These are phyloP conservation scores for Dryadomyces quercus-mongolicae DNA, from an alignment of 2,329 filamentous ascomycete genomes.

Conservation along the genomic window DNA sequence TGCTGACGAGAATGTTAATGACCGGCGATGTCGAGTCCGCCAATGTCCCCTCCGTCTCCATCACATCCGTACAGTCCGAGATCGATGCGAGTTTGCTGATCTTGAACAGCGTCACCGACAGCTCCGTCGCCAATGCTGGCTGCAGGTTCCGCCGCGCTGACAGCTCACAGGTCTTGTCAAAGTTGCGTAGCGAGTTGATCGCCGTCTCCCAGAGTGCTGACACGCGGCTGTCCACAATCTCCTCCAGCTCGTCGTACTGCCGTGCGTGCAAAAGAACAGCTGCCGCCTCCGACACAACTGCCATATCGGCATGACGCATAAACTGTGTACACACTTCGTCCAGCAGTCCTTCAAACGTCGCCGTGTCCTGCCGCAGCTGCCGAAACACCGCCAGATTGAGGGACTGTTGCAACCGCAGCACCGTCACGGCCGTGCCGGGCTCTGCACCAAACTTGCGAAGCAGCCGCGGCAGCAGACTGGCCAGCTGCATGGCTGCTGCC, in stretches of 20 bases:
- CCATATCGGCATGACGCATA: slow-evolving; percentile 76
- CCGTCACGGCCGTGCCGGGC: slow-evolving; percentile 72
- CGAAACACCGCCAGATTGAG: slow-evolving; percentile 82
- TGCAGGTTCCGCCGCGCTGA: slow-evolving; percentile 57
- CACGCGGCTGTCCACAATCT: slow-evolving; percentile 70
- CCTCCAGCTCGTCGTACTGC: slow-evolving; percentile 77
- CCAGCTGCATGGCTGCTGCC: slow-evolving; percentile 64
- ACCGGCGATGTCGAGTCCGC: slow-evolving; percentile 36
- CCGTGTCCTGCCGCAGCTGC: slow-evolving; percentile 75
- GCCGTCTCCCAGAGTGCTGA: slow-evolving; percentile 78
- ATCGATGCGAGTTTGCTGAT: slow-evolving; percentile 72
- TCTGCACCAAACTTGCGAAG: slow-evolving; percentile 90
- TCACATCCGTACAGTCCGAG: slow-evolving; percentile 60
- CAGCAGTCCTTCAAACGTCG: slow-evolving; percentile 66
- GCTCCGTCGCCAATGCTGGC: slow-evolving; percentile 50
- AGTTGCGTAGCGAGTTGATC: slow-evolving; percentile 57
- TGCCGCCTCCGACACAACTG: slow-evolving; percentile 73
- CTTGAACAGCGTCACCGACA: slow-evolving; percentile 65
- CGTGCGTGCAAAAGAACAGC: slow-evolving; percentile 74
- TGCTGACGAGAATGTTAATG: slow-evolving; percentile 58
- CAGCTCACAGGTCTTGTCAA: slow-evolving; percentile 62
- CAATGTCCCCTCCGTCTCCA: slow-evolving; percentile 51
- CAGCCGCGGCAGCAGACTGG: slow-evolving; percentile 67
- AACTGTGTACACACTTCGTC: slow-evolving; percentile 94
- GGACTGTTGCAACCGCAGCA: slow-evolving; percentile 74